Conservation (phyloP, 2,329 filamentous ascomycete genomes). For the Shiraia bambusicola region DNA sequence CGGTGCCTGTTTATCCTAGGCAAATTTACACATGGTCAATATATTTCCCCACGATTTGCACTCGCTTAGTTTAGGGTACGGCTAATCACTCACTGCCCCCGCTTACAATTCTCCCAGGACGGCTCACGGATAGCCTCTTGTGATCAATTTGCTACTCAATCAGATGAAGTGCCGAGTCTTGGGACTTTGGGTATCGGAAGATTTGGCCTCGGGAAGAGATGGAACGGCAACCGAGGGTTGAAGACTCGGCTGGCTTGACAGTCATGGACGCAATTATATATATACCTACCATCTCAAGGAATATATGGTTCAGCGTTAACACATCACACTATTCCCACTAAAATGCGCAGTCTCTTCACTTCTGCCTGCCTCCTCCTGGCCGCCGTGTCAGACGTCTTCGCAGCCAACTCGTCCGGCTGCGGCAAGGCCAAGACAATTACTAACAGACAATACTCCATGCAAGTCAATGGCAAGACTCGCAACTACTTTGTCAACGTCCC, state of each 20-base stretch:
- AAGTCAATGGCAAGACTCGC: slow-evolving; percentile 43
- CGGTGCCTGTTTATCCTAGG: too few species aligned
- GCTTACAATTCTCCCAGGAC: slow-evolving; percentile 4
- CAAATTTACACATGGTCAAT: too few species aligned
- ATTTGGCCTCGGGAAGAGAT: slow-evolving; percentile 1
- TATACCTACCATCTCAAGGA: slow-evolving; percentile 2
- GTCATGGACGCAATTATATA: slow-evolving; percentile 1
- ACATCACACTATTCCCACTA: not conserved
- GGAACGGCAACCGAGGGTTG: slow-evolving; percentile 5
- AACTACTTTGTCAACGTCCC: slow-evolving; percentile 46
- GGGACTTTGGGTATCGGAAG: slow-evolving; percentile 8
- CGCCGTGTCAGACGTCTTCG: slow-evolving; percentile 8
- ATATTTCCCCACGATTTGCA: not conserved
- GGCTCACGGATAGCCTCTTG: slow-evolving; percentile 1
- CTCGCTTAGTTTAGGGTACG: slow-evolving; percentile 4
- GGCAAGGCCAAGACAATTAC: slow-evolving; percentile 18
- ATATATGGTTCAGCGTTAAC: slow-evolving; percentile 2
- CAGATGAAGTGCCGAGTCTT: slow-evolving; percentile 1
- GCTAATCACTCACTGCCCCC: slow-evolving; percentile 9
- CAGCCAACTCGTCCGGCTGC: slow-evolving; percentile 15
- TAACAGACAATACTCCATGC: slow-evolving; percentile 13
- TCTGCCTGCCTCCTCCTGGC: slow-evolving; percentile 13
- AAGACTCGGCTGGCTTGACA: not conserved
- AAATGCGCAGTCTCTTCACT: slow-evolving; percentile 8
- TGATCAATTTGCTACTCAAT: slow-evolving; percentile 6